Conservation (phyloP, 192 early-diverging fungal genomes). For the Geranomyces michiganensis region DNA sequence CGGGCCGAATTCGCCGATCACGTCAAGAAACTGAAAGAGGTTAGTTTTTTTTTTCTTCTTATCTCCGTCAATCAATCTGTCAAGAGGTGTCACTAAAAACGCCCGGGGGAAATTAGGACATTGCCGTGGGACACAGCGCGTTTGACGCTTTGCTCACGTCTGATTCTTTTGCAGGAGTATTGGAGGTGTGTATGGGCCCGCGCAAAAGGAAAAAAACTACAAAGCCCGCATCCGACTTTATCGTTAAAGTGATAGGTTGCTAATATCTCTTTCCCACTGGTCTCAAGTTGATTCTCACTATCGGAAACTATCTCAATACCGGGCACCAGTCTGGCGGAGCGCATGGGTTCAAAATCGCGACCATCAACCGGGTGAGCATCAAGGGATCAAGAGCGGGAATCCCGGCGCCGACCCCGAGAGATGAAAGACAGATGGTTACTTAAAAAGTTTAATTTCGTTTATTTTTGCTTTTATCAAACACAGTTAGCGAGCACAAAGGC, state of each 20-base stretch:
- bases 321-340: slow-evolving; percentile 45
- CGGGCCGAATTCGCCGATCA: slow-evolving; percentile 42
- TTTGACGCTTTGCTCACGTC: slow-evolving; percentile 35
- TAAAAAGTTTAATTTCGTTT: background rate
- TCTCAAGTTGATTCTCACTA: slow-evolving; percentile 42
- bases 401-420: too few relatives aligned
- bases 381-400: too few relatives aligned
- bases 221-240: slow-evolving; percentile 11
- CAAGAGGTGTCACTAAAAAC: too few relatives aligned
- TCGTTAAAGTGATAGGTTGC: background rate
- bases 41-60: slow-evolving; percentile 1
- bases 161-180: slow-evolving; percentile 36
- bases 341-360: slow-evolving; percentile 49
- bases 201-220: too few relatives aligned
- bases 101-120: too few relatives aligned
- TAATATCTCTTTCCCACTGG: background rate
- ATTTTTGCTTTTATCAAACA: too few relatives aligned
- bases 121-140: slow-evolving; percentile 18
- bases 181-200: slow-evolving; percentile 51
- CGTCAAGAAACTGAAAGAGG: slow-evolving; percentile 35
- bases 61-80: too few relatives aligned
- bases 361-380: slow-evolving; percentile 41
- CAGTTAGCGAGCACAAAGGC: slow-evolving; percentile 47
- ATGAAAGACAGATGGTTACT: too few relatives aligned
- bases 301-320: slow-evolving; percentile 52